Percentiles rank a stretch among this genome's conserved stretches.
Conservation (phyloP, 2,329 filamentous ascomycete species). For the Neofusicoccum cordaticola region DNA sequence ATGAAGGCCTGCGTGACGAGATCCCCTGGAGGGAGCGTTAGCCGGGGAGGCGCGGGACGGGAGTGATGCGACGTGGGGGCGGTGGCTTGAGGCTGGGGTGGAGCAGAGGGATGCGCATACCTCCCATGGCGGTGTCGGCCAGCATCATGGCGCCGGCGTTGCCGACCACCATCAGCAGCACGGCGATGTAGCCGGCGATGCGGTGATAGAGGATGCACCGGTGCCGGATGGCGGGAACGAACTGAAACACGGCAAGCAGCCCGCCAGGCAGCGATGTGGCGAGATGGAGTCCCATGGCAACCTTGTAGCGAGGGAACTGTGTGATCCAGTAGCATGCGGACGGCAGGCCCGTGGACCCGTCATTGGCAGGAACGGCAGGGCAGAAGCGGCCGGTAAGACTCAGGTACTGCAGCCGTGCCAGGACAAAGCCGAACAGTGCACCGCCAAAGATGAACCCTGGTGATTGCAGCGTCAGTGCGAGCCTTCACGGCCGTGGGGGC, state of each 20-base stretch:
- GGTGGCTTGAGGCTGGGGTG: too few species aligned
- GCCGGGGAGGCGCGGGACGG: background rate
- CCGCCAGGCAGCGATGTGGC: slow-evolving; percentile 38
- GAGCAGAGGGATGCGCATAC: slow-evolving; percentile 24
- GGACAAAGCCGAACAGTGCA: slow-evolving; percentile 23
- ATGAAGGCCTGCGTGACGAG: slow-evolving; percentile 49
- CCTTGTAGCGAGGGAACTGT: slow-evolving; percentile 29
- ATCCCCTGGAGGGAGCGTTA: slow-evolving; percentile 20
- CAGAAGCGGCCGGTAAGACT: slow-evolving; percentile 40
- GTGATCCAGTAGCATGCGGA: slow-evolving; percentile 42
- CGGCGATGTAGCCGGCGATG: slow-evolving; percentile 57
- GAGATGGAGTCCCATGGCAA: slow-evolving; percentile 46
- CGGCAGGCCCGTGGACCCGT: slow-evolving; percentile 19
- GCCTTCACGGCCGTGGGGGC: background rate
- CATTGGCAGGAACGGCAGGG: slow-evolving; percentile 1
- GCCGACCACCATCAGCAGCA: slow-evolving; percentile 47
- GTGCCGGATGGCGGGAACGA: slow-evolving; percentile 45
- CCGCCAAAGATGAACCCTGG: slow-evolving; percentile 18
- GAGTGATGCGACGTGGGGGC: background rate
- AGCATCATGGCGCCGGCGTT: slow-evolving; percentile 56
- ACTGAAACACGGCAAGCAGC: slow-evolving; percentile 42
- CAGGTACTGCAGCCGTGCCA: slow-evolving; percentile 52
- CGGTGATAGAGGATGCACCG: slow-evolving; percentile 56
- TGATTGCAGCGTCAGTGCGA: background rate
- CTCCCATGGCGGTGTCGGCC: slow-evolving; percentile 52